Percentiles rank a stretch among this genome's conserved stretches.
phyloP scores from a whole-genome alignment of 2,329 filamentous ascomycete genomes.

The Colletotrichum euphorbiae region DNA sequence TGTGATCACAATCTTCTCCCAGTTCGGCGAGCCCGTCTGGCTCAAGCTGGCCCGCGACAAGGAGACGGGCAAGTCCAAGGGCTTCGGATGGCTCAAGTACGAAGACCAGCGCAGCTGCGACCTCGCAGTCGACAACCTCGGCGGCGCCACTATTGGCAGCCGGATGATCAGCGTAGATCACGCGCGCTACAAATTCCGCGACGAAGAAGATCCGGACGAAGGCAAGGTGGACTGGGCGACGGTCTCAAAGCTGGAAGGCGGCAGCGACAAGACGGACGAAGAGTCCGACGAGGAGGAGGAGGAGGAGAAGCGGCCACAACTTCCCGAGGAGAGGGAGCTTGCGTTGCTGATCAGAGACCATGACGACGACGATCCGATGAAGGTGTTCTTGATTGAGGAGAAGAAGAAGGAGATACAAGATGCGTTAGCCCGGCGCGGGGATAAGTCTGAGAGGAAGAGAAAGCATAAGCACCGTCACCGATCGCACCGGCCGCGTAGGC shows the following conservation, averaged over 20 bases:
- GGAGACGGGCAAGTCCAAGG: slow-evolving; percentile 93
- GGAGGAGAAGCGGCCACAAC: slow-evolving; percentile 66
- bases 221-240: slow-evolving; percentile 70
- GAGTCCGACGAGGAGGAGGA: slow-evolving; percentile 57
- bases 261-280: slow-evolving; percentile 59
- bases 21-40: slow-evolving; percentile 95
- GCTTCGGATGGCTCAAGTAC: slow-evolving; percentile 97
- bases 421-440: slow-evolving; percentile 68
- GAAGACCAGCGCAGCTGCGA: slow-evolving; percentile 97
- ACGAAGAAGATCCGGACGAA: slow-evolving; percentile 77
- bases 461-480: slow-evolving; percentile 61
- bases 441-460: slow-evolving; percentile 61
- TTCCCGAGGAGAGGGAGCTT: slow-evolving; percentile 87
- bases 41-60: slow-evolving; percentile 94
- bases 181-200: slow-evolving; percentile 87
- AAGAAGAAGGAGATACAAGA: slow-evolving; percentile 89
- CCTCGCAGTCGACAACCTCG: slow-evolving; percentile 94
- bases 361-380: slow-evolving; percentile 98
- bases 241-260: slow-evolving; percentile 65
- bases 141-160: slow-evolving; percentile 85
- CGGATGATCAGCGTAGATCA: slow-evolving; percentile 90
- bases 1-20: slow-evolving; percentile 94
- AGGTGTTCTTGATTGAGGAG: slow-evolving; percentile 86
- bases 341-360: slow-evolving; percentile 80
- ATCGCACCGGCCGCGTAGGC: slow-evolving; percentile 55